Percentiles rank a stretch among this genome's conserved stretches.
These are phyloP conservation scores for Trichocladium antarcticum DNA, from an alignment of 495 filamentous ascomycete genomes.

Conservation along the genomic window DNA sequence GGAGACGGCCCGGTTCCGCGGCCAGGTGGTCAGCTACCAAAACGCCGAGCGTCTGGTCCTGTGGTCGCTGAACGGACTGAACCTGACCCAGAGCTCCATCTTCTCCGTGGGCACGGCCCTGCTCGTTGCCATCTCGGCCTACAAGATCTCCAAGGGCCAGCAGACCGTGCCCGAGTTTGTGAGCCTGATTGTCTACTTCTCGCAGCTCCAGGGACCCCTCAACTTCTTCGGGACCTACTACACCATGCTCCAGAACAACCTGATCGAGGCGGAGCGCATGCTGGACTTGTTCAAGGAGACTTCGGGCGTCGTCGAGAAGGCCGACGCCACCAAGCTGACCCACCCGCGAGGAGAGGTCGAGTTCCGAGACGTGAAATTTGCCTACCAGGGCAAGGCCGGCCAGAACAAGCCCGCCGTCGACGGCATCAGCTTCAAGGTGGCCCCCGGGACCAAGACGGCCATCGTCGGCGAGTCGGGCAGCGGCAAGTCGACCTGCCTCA, in stretches of 20 bases:
- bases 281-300: too few relatives aligned
- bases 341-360: conserved; percentile 52
- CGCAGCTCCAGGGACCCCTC: conserved; percentile 78
- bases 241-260: background rate
- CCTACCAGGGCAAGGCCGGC: conserved; percentile 48
- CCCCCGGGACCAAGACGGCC: conserved; percentile 80
- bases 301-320: too few relatives aligned
- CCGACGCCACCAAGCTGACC: too few relatives aligned
- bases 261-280: too few relatives aligned
- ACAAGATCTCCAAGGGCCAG: conserved; percentile 66
- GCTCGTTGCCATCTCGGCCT: conserved; percentile 74
- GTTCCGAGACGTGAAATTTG: conserved; percentile 75
- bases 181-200: conserved; percentile 72
- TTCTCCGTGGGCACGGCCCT: conserved; percentile 81
- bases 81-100: conserved; percentile 69
- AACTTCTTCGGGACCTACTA: conserved; percentile 98
- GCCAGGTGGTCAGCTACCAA: conserved; percentile 48
- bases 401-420: conserved; percentile 69
- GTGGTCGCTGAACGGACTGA: conserved; percentile 74
- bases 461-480: conserved; percentile 90
- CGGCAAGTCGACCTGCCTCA: conserved; percentile 89
- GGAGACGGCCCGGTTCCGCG: too few relatives aligned
- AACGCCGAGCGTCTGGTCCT: conserved; percentile 71
- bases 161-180: conserved; percentile 73
- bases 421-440: conserved; percentile 64